Conservation (phyloP, 2,329 filamentous ascomycete species). For the Colletotrichum magnum region DNA sequence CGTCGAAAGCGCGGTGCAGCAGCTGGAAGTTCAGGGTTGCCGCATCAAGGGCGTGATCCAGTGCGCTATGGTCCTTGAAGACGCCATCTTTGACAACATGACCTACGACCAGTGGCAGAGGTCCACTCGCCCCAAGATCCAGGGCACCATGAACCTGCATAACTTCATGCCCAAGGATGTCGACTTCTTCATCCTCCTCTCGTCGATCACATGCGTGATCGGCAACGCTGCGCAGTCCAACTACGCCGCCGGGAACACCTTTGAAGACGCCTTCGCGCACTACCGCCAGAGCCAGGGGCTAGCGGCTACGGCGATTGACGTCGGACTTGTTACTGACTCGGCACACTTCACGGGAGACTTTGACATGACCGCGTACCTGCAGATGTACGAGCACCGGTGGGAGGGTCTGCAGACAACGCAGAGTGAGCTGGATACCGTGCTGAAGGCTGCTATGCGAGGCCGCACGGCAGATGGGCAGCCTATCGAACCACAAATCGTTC, state of each 20-base stretch:
- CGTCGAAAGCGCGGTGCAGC: not conserved
- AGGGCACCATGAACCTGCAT: constrained; percentile 49
- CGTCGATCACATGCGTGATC: constrained; percentile 52
- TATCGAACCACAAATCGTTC: constrained; percentile 12
- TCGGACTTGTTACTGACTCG: constrained; percentile 36
- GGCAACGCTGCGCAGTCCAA: constrained; percentile 55
- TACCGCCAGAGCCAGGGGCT: constrained; percentile 40
- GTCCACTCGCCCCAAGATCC: constrained; percentile 49
- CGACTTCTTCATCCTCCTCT: constrained; percentile 57
- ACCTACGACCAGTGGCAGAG: constrained; percentile 50
- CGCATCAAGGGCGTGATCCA: constrained; percentile 60
- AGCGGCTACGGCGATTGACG: constrained; percentile 43
- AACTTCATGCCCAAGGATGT: constrained; percentile 43
- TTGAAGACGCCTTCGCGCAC: constrained; percentile 48
- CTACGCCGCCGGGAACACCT: constrained; percentile 55
- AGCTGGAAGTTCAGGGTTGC: not conserved
- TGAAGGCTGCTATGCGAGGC: constrained; percentile 16
- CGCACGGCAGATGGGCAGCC: not conserved
- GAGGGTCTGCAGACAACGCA: constrained; percentile 19
- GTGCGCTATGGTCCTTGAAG: constrained; percentile 60
- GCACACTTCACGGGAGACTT: constrained; percentile 25
- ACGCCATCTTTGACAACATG: constrained; percentile 53
- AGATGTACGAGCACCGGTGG: constrained; percentile 35
- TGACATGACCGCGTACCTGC: constrained; percentile 16
- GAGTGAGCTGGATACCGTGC: not conserved